Evolutionary conservation across 2,329 filamentous ascomycete genomes (phyloP).

Genomic region (Exophiala lecanii-corni): DNA sequence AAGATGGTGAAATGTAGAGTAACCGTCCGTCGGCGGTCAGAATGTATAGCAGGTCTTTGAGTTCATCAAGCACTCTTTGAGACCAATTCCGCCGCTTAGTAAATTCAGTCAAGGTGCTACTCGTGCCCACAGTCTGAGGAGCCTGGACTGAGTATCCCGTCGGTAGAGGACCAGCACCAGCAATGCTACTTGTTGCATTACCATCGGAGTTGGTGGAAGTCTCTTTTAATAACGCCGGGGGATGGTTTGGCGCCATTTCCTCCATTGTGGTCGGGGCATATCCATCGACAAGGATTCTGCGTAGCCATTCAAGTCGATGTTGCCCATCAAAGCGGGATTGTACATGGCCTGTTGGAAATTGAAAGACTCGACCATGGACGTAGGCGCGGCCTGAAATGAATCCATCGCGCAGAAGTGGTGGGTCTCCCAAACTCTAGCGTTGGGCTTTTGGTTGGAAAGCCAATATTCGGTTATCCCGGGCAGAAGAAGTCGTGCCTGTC

Average conservation of each 20-base stretch:
- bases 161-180: slow-evolving; percentile 53
- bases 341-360: slow-evolving; percentile 21
- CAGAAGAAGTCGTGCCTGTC: too few relatives aligned
- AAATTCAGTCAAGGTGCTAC: slow-evolving; percentile 59
- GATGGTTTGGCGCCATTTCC: slow-evolving; percentile 8
- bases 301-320: slow-evolving; percentile 44
- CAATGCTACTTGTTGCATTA: slow-evolving; percentile 36
- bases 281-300: slow-evolving; percentile 45
- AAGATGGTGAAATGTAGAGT: slow-evolving; percentile 78
- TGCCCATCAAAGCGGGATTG: slow-evolving; percentile 33
- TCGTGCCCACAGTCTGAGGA: slow-evolving; percentile 27
- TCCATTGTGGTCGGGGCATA: slow-evolving; percentile 24
- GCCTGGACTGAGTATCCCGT: slow-evolving; percentile 48
- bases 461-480: too few relatives aligned
- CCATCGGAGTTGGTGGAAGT: slow-evolving; percentile 12
- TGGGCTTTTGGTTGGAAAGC: too few relatives aligned
- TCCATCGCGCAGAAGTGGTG: slow-evolving; percentile 14
- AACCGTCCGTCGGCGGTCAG: slow-evolving; percentile 79
- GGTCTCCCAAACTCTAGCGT: slow-evolving; percentile 3
- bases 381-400: slow-evolving; percentile 12
- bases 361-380: slow-evolving; percentile 20
- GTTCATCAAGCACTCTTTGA: slow-evolving; percentile 80
- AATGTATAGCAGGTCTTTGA: slow-evolving; percentile 84
- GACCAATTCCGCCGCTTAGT: slow-evolving; percentile 74
- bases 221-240: slow-evolving; percentile 15